Percentiles rank a stretch among this genome's conserved stretches.
Evolutionary conservation across 495 filamentous ascomycete species (phyloP).

Genomic region (Aspergillus sclerotioniger): DNA sequence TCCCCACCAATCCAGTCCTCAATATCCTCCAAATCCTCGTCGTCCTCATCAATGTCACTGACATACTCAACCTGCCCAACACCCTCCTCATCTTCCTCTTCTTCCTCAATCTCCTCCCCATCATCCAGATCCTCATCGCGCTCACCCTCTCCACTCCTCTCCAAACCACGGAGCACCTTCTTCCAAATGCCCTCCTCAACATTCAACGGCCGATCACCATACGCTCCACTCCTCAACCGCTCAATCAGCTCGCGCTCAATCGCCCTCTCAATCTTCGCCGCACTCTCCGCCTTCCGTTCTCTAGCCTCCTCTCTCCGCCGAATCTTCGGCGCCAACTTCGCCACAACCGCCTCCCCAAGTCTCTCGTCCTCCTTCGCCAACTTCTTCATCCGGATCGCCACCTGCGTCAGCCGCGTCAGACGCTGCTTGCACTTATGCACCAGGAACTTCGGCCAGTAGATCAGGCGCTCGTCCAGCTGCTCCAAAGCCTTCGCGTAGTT

Average conservation of each 20-base stretch:
- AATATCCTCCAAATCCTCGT: slow-evolving; percentile 62
- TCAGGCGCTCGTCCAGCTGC: slow-evolving; percentile 83
- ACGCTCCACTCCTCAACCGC: slow-evolving; percentile 84
- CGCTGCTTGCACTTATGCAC: slow-evolving; percentile 98
- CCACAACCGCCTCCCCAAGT: slow-evolving; percentile 86
- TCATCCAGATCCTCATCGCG: slow-evolving; percentile 89
- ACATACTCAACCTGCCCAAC: slow-evolving; percentile 86
- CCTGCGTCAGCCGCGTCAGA: slow-evolving; percentile 89
- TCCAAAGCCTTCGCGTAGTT: slow-evolving; percentile 87
- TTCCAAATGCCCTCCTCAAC: slow-evolving; percentile 95
- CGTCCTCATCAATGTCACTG: slow-evolving; percentile 64
- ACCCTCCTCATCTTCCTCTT: slow-evolving; percentile 68
- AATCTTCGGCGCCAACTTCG: slow-evolving; percentile 90
- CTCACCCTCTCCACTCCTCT: slow-evolving; percentile 77
- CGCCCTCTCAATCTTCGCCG: slow-evolving; percentile 91
- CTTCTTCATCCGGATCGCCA: slow-evolving; percentile 78
- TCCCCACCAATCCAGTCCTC: slow-evolving; percentile 70
- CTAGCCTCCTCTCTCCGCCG: slow-evolving; percentile 81
- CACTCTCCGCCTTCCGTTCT: slow-evolving; percentile 89
- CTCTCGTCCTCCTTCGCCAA: slow-evolving; percentile 85
- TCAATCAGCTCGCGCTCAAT: slow-evolving; percentile 97
- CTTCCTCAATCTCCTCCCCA: slow-evolving; percentile 72
- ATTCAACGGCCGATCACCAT: slow-evolving; percentile 92
- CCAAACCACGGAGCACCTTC: slow-evolving; percentile 89
- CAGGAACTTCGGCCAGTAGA: slow-evolving; percentile 96